Conservation (phyloP, 805 yeast genomes). For the Saccharomycopsis vini region DNA sequence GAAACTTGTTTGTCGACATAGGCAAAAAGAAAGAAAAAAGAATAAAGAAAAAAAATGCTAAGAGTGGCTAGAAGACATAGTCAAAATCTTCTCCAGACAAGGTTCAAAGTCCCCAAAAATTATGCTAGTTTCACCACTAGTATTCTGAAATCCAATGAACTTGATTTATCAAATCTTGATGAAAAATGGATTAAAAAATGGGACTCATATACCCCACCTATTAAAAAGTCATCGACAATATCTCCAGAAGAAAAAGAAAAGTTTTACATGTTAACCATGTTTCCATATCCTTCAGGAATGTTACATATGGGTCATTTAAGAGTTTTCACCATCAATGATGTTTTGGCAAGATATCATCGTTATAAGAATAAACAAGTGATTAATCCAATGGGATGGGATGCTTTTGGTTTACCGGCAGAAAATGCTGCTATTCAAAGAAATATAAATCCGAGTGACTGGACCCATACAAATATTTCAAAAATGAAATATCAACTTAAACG, state of each 20-base stretch:
- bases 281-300: conserved; percentile 93
- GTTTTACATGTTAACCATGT: conserved; percentile 74
- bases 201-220: not conserved
- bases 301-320: conserved; percentile 92
- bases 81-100: no score
- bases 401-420: conserved; percentile 97
- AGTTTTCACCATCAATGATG: conserved; percentile 87
- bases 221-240: not conserved
- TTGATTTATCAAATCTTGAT: no score
- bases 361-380: conserved; percentile 70
- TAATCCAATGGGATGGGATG: conserved; percentile 99
- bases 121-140: no score
- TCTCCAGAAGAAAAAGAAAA: conserved; percentile 18
- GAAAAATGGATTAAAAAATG: conserved; percentile 1
- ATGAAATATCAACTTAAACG: conserved; percentile 77
- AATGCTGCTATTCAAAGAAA: conserved; percentile 91
- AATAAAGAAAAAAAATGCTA: no score
- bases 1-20: no score
- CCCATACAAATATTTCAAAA: conserved; percentile 62
- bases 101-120: no score
- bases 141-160: no score
- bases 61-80: no score
- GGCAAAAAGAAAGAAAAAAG: no score
- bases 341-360: conserved; percentile 66
- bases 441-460: conserved; percentile 77